Conservation (phyloP, 129 eudicot species). For the Calendula officinalis region DNA sequence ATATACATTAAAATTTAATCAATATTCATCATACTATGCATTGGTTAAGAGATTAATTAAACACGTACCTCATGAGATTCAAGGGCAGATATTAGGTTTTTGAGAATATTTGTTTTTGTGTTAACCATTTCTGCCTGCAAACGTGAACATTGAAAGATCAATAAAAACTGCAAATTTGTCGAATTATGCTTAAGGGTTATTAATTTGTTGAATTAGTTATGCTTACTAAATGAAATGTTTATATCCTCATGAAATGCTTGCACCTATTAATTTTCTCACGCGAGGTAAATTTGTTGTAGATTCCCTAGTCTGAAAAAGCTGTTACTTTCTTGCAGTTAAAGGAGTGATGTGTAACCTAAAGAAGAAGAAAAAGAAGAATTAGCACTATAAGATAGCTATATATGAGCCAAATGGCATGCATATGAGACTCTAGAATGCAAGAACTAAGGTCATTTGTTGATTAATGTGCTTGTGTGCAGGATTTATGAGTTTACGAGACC, state of each 20-base stretch:
- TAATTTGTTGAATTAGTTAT: neutral
- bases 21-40: neutral
- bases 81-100: conserved; percentile 27
- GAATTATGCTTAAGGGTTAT: neutral
- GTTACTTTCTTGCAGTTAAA: conserved; percentile 76
- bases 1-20: neutral
- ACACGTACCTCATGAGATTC: conserved; percentile 26
- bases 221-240: neutral
- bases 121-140: conserved; percentile 30
- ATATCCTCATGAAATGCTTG: conserved; percentile 49
- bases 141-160: conserved; percentile 11
- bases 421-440: neutral
- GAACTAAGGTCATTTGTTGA: neutral
- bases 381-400: conserved; percentile 3
- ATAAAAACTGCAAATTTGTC: neutral
- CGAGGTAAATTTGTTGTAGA: conserved; percentile 71
- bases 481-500: neutral
- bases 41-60: neutral
- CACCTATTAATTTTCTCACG: conserved; percentile 68
- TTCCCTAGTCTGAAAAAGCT: conserved; percentile 60
- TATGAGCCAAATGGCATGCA: neutral
- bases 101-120: conserved; percentile 13
- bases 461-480: neutral
- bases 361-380: neutral
- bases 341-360: conserved; percentile 55